Conservation (phyloP, 2,329 filamentous ascomycete genomes). For the Phyllosticta capitalensis region DNA sequence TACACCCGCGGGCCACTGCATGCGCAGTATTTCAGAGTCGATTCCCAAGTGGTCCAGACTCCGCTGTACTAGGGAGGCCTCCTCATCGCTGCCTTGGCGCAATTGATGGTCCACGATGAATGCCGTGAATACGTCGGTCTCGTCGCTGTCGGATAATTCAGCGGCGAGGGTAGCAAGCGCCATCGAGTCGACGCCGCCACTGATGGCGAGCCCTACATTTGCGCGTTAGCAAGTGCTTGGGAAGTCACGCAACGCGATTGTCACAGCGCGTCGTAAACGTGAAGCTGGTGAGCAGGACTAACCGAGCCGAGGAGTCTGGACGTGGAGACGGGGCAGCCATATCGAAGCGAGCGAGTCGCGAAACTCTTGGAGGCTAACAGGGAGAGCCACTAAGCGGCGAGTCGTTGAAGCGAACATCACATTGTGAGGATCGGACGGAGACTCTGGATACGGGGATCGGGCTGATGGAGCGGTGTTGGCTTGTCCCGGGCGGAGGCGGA, state of each 20-base stretch:
- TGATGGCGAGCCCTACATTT: conserved; percentile 58
- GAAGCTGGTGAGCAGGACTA: neutral
- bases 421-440: neutral
- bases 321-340: conserved; percentile 11
- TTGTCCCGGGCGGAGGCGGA: neutral
- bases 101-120: conserved; percentile 54
- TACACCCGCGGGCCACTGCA: conserved; percentile 29
- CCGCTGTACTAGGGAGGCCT: conserved; percentile 43
- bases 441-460: neutral
- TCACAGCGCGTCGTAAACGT: neutral
- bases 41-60: conserved; percentile 34
- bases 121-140: conserved; percentile 32
- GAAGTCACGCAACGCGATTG: neutral
- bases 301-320: conserved; percentile 10
- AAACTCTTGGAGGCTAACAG: conserved; percentile 9
- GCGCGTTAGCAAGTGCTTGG: neutral
- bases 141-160: conserved; percentile 13
- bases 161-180: conserved; percentile 52
- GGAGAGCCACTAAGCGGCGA: conserved; percentile 5
- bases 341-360: conserved; percentile 7
- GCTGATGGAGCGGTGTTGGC: conserved; percentile 1
- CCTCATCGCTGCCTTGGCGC: conserved; percentile 44
- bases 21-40: conserved; percentile 22
- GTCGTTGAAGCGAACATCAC: conserved; percentile 10
- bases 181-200: conserved; percentile 97